Evolutionary conservation across 139 green algal genomes (phyloP).

Genomic region (Coelastrella sp.): DNA sequence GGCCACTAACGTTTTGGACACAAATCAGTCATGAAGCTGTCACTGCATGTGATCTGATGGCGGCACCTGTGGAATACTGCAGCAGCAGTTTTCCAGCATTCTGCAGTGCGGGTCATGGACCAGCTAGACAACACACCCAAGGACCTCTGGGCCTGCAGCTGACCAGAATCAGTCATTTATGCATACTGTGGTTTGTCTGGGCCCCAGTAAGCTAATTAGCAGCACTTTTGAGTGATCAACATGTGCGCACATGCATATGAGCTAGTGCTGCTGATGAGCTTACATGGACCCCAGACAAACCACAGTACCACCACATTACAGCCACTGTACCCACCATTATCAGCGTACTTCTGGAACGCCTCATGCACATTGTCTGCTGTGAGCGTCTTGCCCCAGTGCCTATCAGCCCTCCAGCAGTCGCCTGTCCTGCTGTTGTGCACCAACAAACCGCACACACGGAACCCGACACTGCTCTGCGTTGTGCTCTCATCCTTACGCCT

Average conservation of each 20-base stretch:
- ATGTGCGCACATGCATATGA: background rate
- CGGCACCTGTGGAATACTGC: no score
- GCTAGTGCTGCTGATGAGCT: no score
- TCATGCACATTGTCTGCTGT: constrained; percentile 64
- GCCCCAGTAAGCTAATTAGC: background rate
- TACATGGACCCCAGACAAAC: background rate
- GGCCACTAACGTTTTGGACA: no score
- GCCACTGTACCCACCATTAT: constrained; percentile 67
- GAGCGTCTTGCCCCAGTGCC: constrained; percentile 83
- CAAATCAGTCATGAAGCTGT: no score
- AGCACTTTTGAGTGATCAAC: background rate
- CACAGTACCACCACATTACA: background rate
- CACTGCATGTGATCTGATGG: no score
- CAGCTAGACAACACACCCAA: no score
- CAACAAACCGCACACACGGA: constrained; percentile 87
- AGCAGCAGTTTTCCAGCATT: no score
- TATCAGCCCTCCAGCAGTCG: constrained; percentile 72
- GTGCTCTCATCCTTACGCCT: constrained; percentile 82
- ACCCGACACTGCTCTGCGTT: constrained; percentile 81
- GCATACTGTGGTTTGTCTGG: background rate
- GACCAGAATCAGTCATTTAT: no score
- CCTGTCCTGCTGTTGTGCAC: constrained; percentile 66
- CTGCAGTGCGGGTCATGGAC: no score
- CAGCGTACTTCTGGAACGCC: constrained; percentile 75
- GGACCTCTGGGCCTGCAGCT: no score